These are phyloP conservation scores for Didymosphaeria variabile DNA, from an alignment of 2,329 filamentous ascomycete genomes.

Conservation along the genomic window DNA sequence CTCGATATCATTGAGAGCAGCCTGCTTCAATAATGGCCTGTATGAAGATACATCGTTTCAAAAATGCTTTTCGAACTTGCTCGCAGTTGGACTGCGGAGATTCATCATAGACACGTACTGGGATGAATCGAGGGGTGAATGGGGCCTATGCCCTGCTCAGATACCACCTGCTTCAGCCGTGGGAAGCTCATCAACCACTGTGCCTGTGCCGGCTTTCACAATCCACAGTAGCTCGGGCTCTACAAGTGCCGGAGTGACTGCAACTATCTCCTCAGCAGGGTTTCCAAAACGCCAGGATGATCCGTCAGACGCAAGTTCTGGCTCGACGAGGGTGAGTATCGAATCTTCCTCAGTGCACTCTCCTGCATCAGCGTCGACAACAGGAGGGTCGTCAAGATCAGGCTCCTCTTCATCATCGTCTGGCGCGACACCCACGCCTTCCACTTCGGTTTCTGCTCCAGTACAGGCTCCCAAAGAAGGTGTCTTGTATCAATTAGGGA, in stretches of 20 bases:
- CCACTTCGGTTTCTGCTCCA: constrained; percentile 22
- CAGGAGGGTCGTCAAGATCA: not conserved
- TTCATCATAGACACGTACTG: constrained; percentile 71
- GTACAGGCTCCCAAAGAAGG: constrained; percentile 28
- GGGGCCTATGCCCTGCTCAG: constrained; percentile 69
- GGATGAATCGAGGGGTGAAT: constrained; percentile 63
- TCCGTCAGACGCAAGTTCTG: not conserved
- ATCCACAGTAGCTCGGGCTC: not conserved
- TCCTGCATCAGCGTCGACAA: not conserved
- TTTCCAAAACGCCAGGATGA: constrained; percentile 22
- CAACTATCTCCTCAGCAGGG: not conserved
- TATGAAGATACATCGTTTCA: constrained; percentile 62
- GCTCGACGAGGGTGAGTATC: constrained; percentile 5
- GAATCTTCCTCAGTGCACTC: not conserved
- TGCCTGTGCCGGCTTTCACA: constrained; percentile 21
- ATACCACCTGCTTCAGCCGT: constrained; percentile 49
- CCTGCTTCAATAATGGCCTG: constrained; percentile 65
- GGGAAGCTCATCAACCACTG: constrained; percentile 13
- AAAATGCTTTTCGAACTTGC: constrained; percentile 69
- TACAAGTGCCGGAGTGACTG: constrained; percentile 9
- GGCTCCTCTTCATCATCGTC: constrained; percentile 8
- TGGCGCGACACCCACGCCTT: constrained; percentile 14
- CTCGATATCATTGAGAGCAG: constrained; percentile 64
- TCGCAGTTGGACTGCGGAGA: constrained; percentile 67
- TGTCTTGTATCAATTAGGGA: constrained; percentile 59